Percentiles rank a stretch among this genome's conserved stretches.
Evolutionary conservation across 257 asterid genomes (phyloP).

Genomic region (Solanum dulcamara): DNA sequence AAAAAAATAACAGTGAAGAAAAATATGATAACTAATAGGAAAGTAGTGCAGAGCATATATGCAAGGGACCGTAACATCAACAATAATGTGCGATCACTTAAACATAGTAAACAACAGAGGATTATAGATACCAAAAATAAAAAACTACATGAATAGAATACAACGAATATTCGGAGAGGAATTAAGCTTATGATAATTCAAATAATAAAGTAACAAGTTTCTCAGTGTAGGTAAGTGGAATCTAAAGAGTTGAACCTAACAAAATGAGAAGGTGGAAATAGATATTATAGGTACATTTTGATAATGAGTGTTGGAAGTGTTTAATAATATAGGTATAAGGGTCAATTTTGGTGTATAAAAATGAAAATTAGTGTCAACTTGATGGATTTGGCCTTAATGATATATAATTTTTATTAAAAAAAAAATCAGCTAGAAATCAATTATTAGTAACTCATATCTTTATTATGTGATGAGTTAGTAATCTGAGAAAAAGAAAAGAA

Average conservation of each 20-base stretch:
- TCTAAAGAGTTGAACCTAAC: neutral
- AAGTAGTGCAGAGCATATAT: neutral
- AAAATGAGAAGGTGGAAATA: neutral
- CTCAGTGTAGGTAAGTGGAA: neutral
- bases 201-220: neutral
- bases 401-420: no score
- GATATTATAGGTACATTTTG: neutral
- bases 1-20: rapidly evolving
- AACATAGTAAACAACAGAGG: neutral
- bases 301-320: neutral
- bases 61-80: neutral
- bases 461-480: neutral
- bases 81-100: neutral
- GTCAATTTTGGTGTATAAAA: neutral
- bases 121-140: neutral
- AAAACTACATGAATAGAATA: no score
- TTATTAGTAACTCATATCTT: neutral
- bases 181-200: no score
- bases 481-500: neutral
- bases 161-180: no score
- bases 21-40: neutral
- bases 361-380: neutral
- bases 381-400: neutral
- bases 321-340: neutral
- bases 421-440: neutral